Conservation (phyloP, 331 rosid species). For the Acacia concinna region DNA sequence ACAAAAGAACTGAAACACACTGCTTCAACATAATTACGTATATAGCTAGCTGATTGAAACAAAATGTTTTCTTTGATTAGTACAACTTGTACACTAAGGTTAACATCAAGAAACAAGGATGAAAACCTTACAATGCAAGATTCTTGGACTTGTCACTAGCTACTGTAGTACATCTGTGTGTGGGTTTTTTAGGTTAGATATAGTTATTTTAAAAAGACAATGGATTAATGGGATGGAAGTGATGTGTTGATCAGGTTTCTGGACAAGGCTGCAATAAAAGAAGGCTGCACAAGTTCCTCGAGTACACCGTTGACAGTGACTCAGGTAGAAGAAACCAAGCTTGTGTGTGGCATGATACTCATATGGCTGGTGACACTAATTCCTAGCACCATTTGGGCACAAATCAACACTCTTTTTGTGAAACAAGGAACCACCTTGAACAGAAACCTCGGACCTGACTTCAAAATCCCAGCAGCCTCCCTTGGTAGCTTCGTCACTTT, state of each 20-base stretch:
- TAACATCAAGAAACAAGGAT: not conserved
- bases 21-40: not conserved
- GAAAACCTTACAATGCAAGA: not conserved
- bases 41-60: too few species aligned
- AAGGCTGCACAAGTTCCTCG: constrained; percentile 14
- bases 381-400: constrained; percentile 76
- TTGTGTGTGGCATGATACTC: constrained; percentile 31
- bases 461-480: constrained; percentile 67
- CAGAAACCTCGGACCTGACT: constrained; percentile 37
- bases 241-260: constrained; percentile 53
- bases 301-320: constrained; percentile 57
- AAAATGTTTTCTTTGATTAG: not conserved
- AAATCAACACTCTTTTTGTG: constrained; percentile 71
- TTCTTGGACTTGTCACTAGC: not conserved
- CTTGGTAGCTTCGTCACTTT: constrained; percentile 70
- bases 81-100: not conserved
- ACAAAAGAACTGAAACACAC: not conserved
- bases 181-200: not conserved
- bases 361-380: constrained; percentile 64
- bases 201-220: not conserved
- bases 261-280: constrained; percentile 25
- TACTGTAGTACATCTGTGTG: not conserved
- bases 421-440: constrained; percentile 77
- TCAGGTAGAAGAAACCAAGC: constrained; percentile 88
- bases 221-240: not conserved